Conservation (phyloP, 176 grass and related monocot genomes). For the Ampelocalamus luodianensis region DNA sequence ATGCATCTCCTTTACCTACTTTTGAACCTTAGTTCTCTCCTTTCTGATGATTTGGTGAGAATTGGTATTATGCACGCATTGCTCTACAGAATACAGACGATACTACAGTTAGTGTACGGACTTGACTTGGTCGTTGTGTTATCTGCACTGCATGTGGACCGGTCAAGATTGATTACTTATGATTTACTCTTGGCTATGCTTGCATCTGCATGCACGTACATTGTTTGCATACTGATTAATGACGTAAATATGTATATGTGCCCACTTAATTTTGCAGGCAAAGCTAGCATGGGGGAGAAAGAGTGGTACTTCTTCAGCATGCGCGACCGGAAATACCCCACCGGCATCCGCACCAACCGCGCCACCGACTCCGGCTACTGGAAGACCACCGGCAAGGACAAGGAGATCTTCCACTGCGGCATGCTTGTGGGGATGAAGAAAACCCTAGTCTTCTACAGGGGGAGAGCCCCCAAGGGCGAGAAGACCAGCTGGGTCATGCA, state of each 20-base stretch:
- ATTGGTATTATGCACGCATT: neutral
- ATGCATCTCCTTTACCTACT: neutral
- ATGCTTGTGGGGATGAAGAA: constrained; percentile 85
- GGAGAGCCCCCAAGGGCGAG: constrained; percentile 74
- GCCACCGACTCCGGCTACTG: constrained; percentile 83
- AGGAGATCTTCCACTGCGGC: constrained; percentile 74
- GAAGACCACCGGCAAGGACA: constrained; percentile 88
- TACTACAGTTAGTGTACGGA: neutral
- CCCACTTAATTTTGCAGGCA: constrained; percentile 40
- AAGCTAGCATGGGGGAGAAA: constrained; percentile 90
- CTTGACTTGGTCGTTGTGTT: neutral
- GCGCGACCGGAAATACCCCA: constrained; percentile 80
- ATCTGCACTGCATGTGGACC: neutral
- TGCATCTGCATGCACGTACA: neutral
- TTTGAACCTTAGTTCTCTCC: neutral
- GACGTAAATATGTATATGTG: neutral
- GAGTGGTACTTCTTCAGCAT: constrained; percentile 94
- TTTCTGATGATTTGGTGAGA: constrained; percentile 37
- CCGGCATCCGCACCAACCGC: constrained; percentile 73
- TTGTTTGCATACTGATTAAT: neutral
- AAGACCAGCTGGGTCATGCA: constrained; percentile 95
- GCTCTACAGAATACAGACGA: neutral
- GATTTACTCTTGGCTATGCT: too few relatives aligned
- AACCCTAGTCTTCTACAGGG: constrained; percentile 83
- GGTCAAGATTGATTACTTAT: too few relatives aligned